phyloP scores from a whole-genome alignment of 139 green algal genomes.

The Closterium sp. region DNA sequence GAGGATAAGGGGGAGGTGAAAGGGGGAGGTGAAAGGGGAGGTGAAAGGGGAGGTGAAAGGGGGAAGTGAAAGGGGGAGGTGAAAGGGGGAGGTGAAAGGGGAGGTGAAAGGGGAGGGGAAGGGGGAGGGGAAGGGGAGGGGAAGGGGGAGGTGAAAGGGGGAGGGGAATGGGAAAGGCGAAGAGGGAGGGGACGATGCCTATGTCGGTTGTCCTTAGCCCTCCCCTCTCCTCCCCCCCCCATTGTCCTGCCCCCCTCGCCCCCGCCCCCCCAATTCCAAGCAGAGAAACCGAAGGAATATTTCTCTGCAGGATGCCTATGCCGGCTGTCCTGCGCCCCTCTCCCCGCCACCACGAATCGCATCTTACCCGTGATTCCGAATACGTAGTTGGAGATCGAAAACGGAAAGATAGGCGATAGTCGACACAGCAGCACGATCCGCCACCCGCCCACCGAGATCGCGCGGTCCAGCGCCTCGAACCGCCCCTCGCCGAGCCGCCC shows the following conservation, averaged over 20 bases:
- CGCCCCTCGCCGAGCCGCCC: conserved; percentile 6
- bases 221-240: too few species aligned
- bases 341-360: too few species aligned
- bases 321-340: too few species aligned
- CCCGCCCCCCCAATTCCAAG: too few species aligned
- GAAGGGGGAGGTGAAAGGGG: neutral
- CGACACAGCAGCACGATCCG: conserved; percentile 89
- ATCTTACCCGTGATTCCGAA: conserved; percentile 56
- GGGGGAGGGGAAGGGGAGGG: neutral
- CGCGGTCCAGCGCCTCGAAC: conserved; percentile 76
- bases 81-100: neutral
- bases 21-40: neutral
- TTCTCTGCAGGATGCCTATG: too few species aligned
- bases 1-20: too few species aligned
- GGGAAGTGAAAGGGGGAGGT: neutral
- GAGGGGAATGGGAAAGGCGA: neutral
- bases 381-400: conserved; percentile 78
- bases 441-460: conserved; percentile 80
- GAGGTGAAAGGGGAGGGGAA: neutral
- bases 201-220: too few species aligned
- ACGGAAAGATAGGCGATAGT: conserved; percentile 84
- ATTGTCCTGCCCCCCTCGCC: too few species aligned
- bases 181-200: neutral
- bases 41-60: neutral
- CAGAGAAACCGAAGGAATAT: too few species aligned